These are phyloP conservation scores for Gossypium mustelinum DNA, from an alignment of 345 rosid species.

Conservation along the genomic window DNA sequence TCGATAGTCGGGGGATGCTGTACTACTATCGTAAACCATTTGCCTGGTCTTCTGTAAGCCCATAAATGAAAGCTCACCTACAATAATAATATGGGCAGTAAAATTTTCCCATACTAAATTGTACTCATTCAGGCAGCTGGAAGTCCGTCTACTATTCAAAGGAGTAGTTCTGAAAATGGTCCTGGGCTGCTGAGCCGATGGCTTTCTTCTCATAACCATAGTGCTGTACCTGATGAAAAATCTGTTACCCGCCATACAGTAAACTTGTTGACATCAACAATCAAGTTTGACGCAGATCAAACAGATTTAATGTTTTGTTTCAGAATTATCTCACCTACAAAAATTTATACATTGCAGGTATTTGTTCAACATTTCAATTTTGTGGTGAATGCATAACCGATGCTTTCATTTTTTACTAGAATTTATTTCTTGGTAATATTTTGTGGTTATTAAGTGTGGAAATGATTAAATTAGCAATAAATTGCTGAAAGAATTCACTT, in stretches of 20 bases:
- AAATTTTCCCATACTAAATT: constrained; percentile 20
- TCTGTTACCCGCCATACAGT: constrained; percentile 68
- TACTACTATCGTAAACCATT: constrained; percentile 78
- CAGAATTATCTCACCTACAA: constrained; percentile 63
- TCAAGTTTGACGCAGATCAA: constrained; percentile 73
- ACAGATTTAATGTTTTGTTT: constrained; percentile 80
- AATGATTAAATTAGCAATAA: neutral
- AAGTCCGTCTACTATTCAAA: constrained; percentile 46
- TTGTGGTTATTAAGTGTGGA: constrained; percentile 1
- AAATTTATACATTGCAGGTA: constrained; percentile 73
- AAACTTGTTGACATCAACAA: constrained; percentile 70
- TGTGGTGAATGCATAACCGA: neutral
- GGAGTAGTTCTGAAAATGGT: constrained; percentile 47
- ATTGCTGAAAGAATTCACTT: constrained; percentile 13
- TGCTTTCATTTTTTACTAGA: neutral
- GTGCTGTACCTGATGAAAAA: constrained; percentile 67
- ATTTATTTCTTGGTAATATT: neutral
- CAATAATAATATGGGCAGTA: neutral
- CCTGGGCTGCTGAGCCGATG: constrained; percentile 68
- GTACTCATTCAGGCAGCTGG: constrained; percentile 47
- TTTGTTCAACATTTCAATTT: constrained; percentile 2
- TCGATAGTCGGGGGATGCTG: constrained; percentile 77
- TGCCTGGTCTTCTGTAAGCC: constrained; percentile 58
- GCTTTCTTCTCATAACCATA: constrained; percentile 82
- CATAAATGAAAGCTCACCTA: constrained; percentile 14